Evolutionary conservation across 2,329 filamentous ascomycete genomes (phyloP).

Genomic region (Ceratocystis cubensis): DNA sequence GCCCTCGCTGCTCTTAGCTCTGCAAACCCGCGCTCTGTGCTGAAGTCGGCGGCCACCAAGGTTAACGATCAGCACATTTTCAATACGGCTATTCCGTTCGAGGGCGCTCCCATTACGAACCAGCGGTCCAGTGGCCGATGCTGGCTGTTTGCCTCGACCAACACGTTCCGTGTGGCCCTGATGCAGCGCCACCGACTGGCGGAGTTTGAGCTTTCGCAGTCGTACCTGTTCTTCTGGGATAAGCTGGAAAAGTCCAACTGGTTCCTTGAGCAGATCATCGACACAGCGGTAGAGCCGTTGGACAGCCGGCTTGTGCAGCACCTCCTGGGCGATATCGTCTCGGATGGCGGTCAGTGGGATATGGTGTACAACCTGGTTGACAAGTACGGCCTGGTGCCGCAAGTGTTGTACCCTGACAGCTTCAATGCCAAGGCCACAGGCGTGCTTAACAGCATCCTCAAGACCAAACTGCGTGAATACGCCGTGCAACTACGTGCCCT

Average conservation of each 20-base stretch:
- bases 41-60: slow-evolving; percentile 50
- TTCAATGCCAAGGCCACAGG: slow-evolving; percentile 63
- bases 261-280: slow-evolving; percentile 73
- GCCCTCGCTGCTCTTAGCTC: slow-evolving; percentile 61
- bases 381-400: slow-evolving; percentile 82
- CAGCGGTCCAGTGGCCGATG: slow-evolving; percentile 71
- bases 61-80: slow-evolving; percentile 66
- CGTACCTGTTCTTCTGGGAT: slow-evolving; percentile 86
- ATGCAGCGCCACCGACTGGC: slow-evolving; percentile 72
- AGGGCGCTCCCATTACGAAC: slow-evolving; percentile 74
- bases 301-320: slow-evolving; percentile 61
- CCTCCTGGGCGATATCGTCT: slow-evolving; percentile 54
- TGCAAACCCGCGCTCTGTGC: slow-evolving; percentile 51
- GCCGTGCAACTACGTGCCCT: slow-evolving; percentile 71
- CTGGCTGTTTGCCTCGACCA: slow-evolving; percentile 88
- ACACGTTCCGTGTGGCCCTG: slow-evolving; percentile 76
- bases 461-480: slow-evolving; percentile 77
- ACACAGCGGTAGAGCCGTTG: slow-evolving; percentile 57
- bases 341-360: slow-evolving; percentile 82
- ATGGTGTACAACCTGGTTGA: slow-evolving; percentile 77
- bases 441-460: slow-evolving; percentile 60
- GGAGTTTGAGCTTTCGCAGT: slow-evolving; percentile 73
- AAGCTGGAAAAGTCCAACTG: slow-evolving; percentile 87
- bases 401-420: slow-evolving; percentile 67
- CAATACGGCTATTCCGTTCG: slow-evolving; percentile 69